Evolutionary conservation across 345 rosid genomes (phyloP).

Genomic region (Euclidium syriacum): DNA sequence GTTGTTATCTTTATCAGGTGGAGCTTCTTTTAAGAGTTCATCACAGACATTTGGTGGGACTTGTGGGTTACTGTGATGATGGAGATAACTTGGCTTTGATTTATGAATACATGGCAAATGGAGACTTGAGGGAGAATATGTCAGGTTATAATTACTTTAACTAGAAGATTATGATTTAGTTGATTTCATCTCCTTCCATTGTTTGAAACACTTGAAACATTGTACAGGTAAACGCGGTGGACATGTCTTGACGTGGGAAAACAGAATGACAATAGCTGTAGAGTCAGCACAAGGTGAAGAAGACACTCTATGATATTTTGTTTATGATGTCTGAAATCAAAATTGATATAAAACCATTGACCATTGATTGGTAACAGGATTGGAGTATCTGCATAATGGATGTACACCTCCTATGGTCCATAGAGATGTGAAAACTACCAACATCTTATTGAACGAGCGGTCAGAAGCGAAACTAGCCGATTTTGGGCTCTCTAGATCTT

Average conservation of each 20-base stretch:
- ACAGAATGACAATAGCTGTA: conserved; percentile 40
- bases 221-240: conserved; percentile 10
- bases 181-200: not conserved
- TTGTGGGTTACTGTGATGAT: conserved; percentile 49
- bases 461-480: conserved; percentile 52
- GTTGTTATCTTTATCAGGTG: conserved; percentile 30
- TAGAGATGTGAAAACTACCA: conserved; percentile 50
- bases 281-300: conserved; percentile 51
- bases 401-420: conserved; percentile 60
- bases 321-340: not conserved
- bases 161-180: not conserved
- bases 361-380: conserved; percentile 12
- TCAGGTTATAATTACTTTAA: conserved; percentile 26
- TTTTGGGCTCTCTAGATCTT: conserved; percentile 53
- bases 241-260: conserved; percentile 36
- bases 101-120: conserved; percentile 48
- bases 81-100: conserved; percentile 35
- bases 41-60: conserved; percentile 40
- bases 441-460: conserved; percentile 43
- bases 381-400: conserved; percentile 44
- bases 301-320: not conserved
- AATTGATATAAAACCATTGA: not conserved
- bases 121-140: conserved; percentile 38
- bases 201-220: not conserved
- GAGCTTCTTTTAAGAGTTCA: conserved; percentile 43